Base-by-base conservation (phyloP, 2,329 filamentous ascomycete species). In the Polytolypa hystricis region DNA sequence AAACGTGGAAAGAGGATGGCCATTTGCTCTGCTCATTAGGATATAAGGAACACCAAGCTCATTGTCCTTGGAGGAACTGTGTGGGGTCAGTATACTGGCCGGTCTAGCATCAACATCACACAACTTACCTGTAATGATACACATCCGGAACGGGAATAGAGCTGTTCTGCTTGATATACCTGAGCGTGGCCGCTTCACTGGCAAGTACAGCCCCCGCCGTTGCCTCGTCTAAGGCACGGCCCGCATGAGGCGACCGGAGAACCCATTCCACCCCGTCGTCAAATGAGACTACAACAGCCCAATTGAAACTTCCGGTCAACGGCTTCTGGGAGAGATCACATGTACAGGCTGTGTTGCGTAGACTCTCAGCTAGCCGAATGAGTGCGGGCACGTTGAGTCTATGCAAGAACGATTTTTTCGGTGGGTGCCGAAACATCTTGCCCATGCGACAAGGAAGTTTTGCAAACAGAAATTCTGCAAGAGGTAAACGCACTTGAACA, bases 81-180 rank as follows among this genome's bases (percentile, higher is more conserved):
- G 19, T 8, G 7, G 8, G 7, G 16, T 32, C 18, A 32, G 35
- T n/a, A 25, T 7, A 25, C 12, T 38, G 18, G 19, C 17, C 30
- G 16, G 26, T 27, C 19, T 30, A 11, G 32, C 9, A 26, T 18
- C 28, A 30, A 26, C 16, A 21, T 8, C 10, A 27, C 11, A 7
- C 15, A 10, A 33, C 19, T 38, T 45, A 49, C 47, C 43, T 48
- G 35, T 47, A 51, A 9, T 41, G 25, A 35, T 49, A 54, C 23
- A 57, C 45, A 20, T 55, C 46, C 37, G 53, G 53, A 33, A 55
- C 47, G 15, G 55, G 53, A 43, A 58, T 49, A 38, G 50, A 49
- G 23, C 48, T 55, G 33, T 53, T 40, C 25, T 44, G 30, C 25
- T 38, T 46, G 29, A 59, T 39, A 33, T 54, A 56, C 40, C 43